phyloP scores from a whole-genome alignment of 768 basidiomycete species.

The Boletus speciosus region DNA sequence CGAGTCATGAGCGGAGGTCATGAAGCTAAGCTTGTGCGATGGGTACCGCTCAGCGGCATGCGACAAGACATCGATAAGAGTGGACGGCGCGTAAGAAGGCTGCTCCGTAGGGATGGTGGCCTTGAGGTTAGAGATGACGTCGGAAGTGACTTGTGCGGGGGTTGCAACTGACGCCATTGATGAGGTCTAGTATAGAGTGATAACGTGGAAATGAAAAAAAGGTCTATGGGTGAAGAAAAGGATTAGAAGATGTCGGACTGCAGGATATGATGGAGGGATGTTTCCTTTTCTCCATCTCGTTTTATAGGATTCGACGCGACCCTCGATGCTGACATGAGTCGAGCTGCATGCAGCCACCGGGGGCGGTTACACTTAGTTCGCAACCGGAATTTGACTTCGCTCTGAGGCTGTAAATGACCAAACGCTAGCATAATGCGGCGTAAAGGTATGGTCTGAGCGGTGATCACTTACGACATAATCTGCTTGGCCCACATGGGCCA shows the following conservation, averaged over 20 bases:
- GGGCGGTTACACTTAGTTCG: not conserved
- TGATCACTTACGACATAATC: not conserved
- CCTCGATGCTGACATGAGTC: not conserved
- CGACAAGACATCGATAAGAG: conserved; percentile 21
- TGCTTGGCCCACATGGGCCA: not conserved
- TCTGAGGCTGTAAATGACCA: conserved; percentile 9
- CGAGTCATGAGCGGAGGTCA: conserved; percentile 25
- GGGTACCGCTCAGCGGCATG: conserved; percentile 20
- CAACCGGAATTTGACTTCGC: not conserved
- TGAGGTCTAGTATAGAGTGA: not conserved
- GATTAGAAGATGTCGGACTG: not conserved
- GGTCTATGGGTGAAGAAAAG: not conserved
- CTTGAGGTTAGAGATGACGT: conserved; percentile 7
- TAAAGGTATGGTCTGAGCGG: not conserved
- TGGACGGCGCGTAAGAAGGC: conserved; percentile 14
- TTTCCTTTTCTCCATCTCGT: not conserved
- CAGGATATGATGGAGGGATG: not conserved
- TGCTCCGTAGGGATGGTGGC: not conserved
- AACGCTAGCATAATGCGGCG: conserved; percentile 8
- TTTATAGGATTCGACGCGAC: conserved; percentile 6
- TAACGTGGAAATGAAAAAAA: not conserved
- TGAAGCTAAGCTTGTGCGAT: conserved; percentile 21
- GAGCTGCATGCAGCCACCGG: not conserved
- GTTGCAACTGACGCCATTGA: conserved; percentile 9
- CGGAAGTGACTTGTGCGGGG: not conserved